phyloP scores from a whole-genome alignment of 495 filamentous ascomycete species.

The Astrocystis sublimbata region DNA sequence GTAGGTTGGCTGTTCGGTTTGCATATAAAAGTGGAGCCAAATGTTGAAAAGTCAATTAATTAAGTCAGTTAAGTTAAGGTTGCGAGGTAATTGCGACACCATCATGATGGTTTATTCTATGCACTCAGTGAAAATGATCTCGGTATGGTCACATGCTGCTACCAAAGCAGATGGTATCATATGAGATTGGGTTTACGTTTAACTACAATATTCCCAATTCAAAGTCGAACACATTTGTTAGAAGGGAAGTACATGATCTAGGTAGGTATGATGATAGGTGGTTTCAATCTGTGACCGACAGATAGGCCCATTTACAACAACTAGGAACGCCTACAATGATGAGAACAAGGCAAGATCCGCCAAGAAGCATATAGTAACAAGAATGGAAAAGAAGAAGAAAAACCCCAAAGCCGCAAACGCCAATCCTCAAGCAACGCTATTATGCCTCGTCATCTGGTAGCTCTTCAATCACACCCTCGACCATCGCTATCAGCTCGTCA shows the following conservation, averaged over 20 bases:
- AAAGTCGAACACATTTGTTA: not conserved
- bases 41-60: too few relatives aligned
- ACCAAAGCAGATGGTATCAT: slow-evolving; percentile 3
- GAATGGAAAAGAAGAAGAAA: slow-evolving; percentile 23
- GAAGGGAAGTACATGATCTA: slow-evolving; percentile 10
- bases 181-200: not conserved
- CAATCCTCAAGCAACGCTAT: not conserved
- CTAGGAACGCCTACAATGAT: slow-evolving; percentile 1
- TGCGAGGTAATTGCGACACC: too few relatives aligned
- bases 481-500: slow-evolving; percentile 78
- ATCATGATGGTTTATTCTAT: not conserved
- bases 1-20: not conserved
- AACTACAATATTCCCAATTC: slow-evolving; percentile 1
- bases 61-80: too few relatives aligned
- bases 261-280: slow-evolving; percentile 11
- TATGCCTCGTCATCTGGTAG: slow-evolving; percentile 68
- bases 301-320: not conserved
- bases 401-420: slow-evolving; percentile 7
- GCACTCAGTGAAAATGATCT: not conserved
- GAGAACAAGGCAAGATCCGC: slow-evolving; percentile 1
- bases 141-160: not conserved
- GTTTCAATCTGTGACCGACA: slow-evolving; percentile 16
- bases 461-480: slow-evolving; percentile 71
- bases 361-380: not conserved
- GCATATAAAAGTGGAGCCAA: slow-evolving; percentile 13